phyloP scores from a whole-genome alignment of 1,284 basidiomycete species.

The Cryptococcus sp. region DNA sequence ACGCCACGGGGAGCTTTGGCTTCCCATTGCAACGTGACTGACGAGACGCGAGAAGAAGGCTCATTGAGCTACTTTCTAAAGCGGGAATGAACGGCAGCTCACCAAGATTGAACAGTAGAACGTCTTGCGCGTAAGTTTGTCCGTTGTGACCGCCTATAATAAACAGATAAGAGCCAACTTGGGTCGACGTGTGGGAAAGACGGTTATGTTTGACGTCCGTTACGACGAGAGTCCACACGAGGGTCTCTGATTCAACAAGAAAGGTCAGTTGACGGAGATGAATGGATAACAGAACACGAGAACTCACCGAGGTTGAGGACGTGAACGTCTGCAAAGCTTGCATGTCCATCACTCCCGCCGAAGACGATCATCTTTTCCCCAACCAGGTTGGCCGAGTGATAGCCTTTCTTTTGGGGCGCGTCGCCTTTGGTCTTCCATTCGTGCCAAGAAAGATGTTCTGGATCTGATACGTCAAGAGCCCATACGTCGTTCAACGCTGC shows the following conservation, averaged over 20 bases:
- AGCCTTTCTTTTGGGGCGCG: constrained; percentile 67
- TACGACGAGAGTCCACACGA: constrained; percentile 68
- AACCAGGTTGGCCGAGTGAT: constrained; percentile 85
- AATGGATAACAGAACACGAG: background rate
- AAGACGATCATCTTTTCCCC: constrained; percentile 63
- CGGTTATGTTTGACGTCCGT: constrained; percentile 64
- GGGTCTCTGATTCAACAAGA: constrained; percentile 59
- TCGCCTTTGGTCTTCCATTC: constrained; percentile 56
- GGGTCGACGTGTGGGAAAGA: constrained; percentile 82
- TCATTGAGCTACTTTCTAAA: constrained; percentile 38
- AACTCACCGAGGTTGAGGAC: constrained; percentile 75
- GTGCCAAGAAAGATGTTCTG: constrained; percentile 53
- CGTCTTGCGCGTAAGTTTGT: constrained; percentile 70
- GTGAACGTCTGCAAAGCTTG: constrained; percentile 82
- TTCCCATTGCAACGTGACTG: constrained; percentile 68
- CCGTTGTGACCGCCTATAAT: constrained; percentile 87
- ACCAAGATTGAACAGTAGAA: constrained; percentile 86
- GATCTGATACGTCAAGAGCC: constrained; percentile 66
- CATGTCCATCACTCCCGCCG: constrained; percentile 56
- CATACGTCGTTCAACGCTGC: constrained; percentile 87
- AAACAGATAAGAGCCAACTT: constrained; percentile 91
- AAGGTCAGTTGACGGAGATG: background rate
- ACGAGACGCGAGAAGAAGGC: background rate
- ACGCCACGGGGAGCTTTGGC: constrained; percentile 64
- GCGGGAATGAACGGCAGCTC: constrained; percentile 29